Evolutionary conservation across 352 stramenopile species (phyloP).

Genomic region (Phytopythium litorale): DNA sequence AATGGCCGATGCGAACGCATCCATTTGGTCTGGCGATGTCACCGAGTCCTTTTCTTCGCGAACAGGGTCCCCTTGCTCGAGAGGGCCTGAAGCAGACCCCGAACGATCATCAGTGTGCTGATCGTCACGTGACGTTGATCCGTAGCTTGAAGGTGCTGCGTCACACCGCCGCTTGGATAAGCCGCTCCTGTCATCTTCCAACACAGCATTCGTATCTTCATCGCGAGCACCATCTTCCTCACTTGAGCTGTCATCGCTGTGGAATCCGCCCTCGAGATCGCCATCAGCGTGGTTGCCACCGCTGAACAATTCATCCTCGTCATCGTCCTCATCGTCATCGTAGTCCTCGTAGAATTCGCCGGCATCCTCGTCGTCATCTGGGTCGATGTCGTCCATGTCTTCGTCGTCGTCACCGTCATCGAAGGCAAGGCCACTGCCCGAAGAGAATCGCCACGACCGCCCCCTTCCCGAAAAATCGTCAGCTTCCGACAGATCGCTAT

Average conservation of each 20-base stretch:
- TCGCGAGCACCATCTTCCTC: conserved; percentile 8
- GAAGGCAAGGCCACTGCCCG: conserved; percentile 46
- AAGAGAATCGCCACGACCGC: conserved; percentile 38
- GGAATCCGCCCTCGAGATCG: conserved; percentile 24
- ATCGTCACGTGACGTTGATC: neutral
- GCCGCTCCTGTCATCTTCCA: neutral
- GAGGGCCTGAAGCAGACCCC: neutral
- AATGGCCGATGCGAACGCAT: conserved; percentile 45
- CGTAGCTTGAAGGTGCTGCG: neutral
- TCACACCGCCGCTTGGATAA: neutral
- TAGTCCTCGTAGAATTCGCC: conserved; percentile 19
- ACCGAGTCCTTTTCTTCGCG: conserved; percentile 2
- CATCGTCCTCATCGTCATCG: conserved; percentile 23
- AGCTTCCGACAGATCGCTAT: conserved; percentile 52
- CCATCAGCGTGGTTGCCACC: conserved; percentile 9
- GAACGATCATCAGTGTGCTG: neutral
- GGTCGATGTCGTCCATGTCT: conserved; percentile 39
- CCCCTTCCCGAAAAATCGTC: conserved; percentile 21
- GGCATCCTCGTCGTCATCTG: conserved; percentile 58
- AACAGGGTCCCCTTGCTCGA: neutral
- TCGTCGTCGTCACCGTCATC: conserved; percentile 40
- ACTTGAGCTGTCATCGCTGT: conserved; percentile 32
- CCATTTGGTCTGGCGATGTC: conserved; percentile 33
- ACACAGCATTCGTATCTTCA: neutral
- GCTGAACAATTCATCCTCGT: conserved; percentile 12